A percentile compares a stretch with the other conserved stretches of the same genome.
Evolutionary conservation across 305 asterid species (phyloP).

Genomic region (Fraxinus albicans): DNA sequence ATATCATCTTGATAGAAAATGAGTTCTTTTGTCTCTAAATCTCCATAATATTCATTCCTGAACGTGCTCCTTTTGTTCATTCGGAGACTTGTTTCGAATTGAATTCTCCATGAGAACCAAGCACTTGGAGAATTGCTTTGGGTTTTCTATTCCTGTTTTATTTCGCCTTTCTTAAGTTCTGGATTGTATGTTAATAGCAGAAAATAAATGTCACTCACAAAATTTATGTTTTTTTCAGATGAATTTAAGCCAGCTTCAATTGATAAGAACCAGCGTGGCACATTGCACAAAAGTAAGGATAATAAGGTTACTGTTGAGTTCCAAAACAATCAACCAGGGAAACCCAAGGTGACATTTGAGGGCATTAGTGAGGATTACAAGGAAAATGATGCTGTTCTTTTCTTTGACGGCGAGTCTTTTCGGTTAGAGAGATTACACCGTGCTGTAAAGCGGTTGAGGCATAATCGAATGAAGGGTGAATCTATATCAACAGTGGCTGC

Average conservation of each 20-base stretch:
- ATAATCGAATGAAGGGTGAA: slow-evolving; percentile 71
- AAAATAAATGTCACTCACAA: neutral
- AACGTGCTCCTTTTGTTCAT: neutral
- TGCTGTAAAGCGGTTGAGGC: slow-evolving; percentile 85
- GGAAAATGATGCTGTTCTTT: slow-evolving; percentile 85
- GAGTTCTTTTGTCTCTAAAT: neutral
- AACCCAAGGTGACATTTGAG: slow-evolving; percentile 80
- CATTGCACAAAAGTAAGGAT: slow-evolving; percentile 81
- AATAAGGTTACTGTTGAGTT: slow-evolving; percentile 83
- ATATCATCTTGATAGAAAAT: neutral
- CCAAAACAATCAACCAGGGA: slow-evolving; percentile 80
- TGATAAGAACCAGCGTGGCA: slow-evolving; percentile 82
- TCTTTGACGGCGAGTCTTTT: slow-evolving; percentile 78
- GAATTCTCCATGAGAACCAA: neutral
- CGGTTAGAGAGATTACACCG: slow-evolving; percentile 85
- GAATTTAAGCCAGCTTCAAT: slow-evolving; percentile 98
- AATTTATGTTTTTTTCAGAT: slow-evolving; percentile 36
- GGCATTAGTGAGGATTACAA: slow-evolving; percentile 92
- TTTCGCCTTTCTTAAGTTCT: neutral
- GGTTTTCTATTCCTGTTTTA: neutral
- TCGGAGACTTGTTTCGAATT: neutral
- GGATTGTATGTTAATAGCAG: neutral
- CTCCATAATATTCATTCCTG: neutral
- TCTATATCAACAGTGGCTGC: slow-evolving; percentile 44
- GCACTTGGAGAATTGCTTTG: slow-evolving; percentile 3